A percentile compares a stretch with the other conserved stretches of the same genome.
Evolutionary conservation across 1,139 yeast species (phyloP).

Genomic region (Magnusiomyces fungicola): DNA sequence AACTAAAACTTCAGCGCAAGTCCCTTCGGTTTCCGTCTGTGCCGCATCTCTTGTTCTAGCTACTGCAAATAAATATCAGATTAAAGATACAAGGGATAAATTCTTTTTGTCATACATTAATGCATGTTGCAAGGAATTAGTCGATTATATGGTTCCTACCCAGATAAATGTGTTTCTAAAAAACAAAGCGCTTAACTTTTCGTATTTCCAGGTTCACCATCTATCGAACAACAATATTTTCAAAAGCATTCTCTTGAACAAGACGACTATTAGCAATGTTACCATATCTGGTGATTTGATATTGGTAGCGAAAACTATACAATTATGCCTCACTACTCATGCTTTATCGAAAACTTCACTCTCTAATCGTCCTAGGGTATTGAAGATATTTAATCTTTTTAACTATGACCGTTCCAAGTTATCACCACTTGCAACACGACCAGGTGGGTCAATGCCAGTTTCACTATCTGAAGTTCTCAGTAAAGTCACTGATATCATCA

Average conservation of each 20-base stretch:
- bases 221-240: not conserved
- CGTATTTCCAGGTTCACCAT: not conserved
- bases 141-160: not conserved
- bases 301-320: not conserved
- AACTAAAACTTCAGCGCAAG: too few relatives aligned
- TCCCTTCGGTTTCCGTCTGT: too few relatives aligned
- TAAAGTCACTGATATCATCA: too few relatives aligned
- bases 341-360: not conserved
- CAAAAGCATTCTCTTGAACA: not conserved
- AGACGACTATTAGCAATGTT: not conserved
- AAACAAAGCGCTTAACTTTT: not conserved
- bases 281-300: not conserved
- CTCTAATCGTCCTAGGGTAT: too few relatives aligned
- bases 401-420: too few relatives aligned
- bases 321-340: not conserved
- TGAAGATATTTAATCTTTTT: too few relatives aligned
- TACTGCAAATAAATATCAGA: too few relatives aligned
- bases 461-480: too few relatives aligned
- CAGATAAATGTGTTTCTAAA: not conserved
- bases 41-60: too few relatives aligned
- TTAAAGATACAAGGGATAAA: too few relatives aligned
- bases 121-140: not conserved
- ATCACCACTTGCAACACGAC: too few relatives aligned
- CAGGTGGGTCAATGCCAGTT: too few relatives aligned
- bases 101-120: constrained; percentile 2